phyloP scores from a whole-genome alignment of 139 green algal genomes.

The Mesostigma viride region DNA sequence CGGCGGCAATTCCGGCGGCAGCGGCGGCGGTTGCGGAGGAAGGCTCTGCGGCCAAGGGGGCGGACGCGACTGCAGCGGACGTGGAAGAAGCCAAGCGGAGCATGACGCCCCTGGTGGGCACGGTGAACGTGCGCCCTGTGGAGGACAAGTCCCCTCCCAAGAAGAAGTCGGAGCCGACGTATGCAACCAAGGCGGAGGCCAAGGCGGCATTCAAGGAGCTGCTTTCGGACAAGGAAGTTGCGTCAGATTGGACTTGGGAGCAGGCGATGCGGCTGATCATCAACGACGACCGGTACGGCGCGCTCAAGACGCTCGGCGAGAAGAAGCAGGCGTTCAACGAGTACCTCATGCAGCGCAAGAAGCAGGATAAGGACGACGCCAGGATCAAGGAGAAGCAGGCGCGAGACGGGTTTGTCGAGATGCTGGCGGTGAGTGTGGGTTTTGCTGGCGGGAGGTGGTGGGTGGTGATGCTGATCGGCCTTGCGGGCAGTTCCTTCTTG shows the following conservation, averaged over 20 bases:
- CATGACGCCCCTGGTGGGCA: slow-evolving; percentile 8
- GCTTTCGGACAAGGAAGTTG: slow-evolving; percentile 46
- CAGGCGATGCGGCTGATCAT: slow-evolving; percentile 34
- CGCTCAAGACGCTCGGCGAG: slow-evolving; percentile 76
- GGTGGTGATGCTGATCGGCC: too few relatives aligned
- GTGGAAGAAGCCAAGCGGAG: slow-evolving; percentile 30
- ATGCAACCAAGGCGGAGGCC: too few relatives aligned
- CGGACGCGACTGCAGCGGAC: not conserved
- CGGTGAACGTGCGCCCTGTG: slow-evolving; percentile 25
- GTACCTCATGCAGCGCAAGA: slow-evolving; percentile 55
- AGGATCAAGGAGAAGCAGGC: slow-evolving; percentile 38
- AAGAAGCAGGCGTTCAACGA: slow-evolving; percentile 86
- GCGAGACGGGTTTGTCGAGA: slow-evolving; percentile 55
- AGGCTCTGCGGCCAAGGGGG: not conserved
- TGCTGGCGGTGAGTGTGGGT: slow-evolving; percentile 48
- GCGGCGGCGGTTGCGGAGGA: not conserved
- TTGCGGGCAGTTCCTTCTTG: too few relatives aligned
- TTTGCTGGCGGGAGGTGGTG: too few relatives aligned
- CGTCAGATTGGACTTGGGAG: slow-evolving; percentile 59
- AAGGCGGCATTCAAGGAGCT: slow-evolving; percentile 87
- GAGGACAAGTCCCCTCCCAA: slow-evolving; percentile 13
- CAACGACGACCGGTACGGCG: slow-evolving; percentile 53
- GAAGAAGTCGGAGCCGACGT: slow-evolving; percentile 13
- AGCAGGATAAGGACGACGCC: slow-evolving; percentile 67
- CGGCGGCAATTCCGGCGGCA: not conserved